Conservation (phyloP, 2,329 filamentous ascomycete genomes). For the Trichoderma aggressivum region DNA sequence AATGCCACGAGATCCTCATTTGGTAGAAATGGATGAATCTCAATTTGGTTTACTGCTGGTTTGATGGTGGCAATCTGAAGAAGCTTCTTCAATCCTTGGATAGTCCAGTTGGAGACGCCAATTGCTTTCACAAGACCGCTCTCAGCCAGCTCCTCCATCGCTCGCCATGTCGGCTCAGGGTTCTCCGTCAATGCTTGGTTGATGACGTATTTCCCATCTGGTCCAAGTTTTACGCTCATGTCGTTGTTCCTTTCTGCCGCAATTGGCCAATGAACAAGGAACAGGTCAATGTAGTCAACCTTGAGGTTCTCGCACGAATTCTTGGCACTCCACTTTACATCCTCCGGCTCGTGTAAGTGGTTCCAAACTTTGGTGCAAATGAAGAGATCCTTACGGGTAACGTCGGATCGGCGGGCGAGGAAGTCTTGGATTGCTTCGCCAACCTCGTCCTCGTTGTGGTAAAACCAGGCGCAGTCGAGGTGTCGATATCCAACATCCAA, state of each 20-base stretch:
- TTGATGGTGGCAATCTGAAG: conserved; percentile 49
- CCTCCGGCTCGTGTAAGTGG: conserved; percentile 62
- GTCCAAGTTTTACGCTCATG: conserved; percentile 5
- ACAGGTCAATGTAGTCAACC: conserved; percentile 65
- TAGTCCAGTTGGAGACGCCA: conserved; percentile 82
- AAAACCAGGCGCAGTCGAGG: conserved; percentile 73
- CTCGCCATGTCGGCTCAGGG: conserved; percentile 64
- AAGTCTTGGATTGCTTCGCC: conserved; percentile 59
- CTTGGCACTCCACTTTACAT: conserved; percentile 59
- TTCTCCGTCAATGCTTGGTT: conserved; percentile 24
- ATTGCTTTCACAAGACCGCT: conserved; percentile 75
- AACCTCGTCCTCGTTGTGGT: conserved; percentile 72
- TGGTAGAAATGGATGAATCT: conserved; percentile 76
- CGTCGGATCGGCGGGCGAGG: conserved; percentile 42
- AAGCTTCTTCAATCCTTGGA: conserved; percentile 75
- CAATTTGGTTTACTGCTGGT: conserved; percentile 76
- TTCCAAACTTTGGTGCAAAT: conserved; percentile 82
- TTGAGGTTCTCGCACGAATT: conserved; percentile 58
- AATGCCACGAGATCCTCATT: conserved; percentile 76
- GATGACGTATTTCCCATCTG: conserved; percentile 5
- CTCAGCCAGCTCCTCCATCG: conserved; percentile 68
- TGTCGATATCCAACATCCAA: conserved; percentile 68
- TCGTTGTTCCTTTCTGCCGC: conserved; percentile 39
- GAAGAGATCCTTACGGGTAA: conserved; percentile 65
- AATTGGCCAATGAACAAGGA: conserved; percentile 70